Evolutionary conservation across 78 protist genomes (phyloP).

Genomic region (Dictyostelium capitatum): DNA sequence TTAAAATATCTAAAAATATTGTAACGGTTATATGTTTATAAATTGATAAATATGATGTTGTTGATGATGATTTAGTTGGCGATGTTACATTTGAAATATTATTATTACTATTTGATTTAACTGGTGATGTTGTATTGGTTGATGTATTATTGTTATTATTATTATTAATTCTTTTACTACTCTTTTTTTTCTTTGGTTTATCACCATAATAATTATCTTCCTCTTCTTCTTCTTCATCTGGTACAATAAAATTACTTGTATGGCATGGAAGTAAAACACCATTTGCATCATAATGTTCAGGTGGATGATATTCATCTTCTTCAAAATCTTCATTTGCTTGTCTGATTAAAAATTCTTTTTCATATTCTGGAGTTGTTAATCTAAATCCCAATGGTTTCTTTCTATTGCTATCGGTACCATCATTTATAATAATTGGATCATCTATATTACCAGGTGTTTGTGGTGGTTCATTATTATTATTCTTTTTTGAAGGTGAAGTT

Average conservation of each 20-base stretch:
- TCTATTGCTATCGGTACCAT: neutral
- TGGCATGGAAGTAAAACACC: neutral
- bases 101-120: neutral
- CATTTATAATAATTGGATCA: neutral
- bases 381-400: too few species aligned
- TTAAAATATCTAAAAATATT: constrained; percentile 18
- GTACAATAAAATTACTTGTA: neutral
- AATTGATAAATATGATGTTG: neutral
- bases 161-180: neutral
- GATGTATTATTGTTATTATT: neutral
- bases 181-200: neutral
- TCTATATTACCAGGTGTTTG: neutral
- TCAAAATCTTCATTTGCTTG: neutral
- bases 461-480: neutral
- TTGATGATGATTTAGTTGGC: neutral
- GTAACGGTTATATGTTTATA: neutral
- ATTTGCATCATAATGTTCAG: constrained; percentile 14
- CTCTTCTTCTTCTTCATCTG: neutral
- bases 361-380: neutral
- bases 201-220: neutral
- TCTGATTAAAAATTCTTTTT: neutral
- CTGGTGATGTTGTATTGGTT: neutral
- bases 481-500: neutral
- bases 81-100: neutral
- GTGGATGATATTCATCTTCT: neutral